Conservation (phyloP, 139 green algal species). For the Chlamydomonas sp. region DNA sequence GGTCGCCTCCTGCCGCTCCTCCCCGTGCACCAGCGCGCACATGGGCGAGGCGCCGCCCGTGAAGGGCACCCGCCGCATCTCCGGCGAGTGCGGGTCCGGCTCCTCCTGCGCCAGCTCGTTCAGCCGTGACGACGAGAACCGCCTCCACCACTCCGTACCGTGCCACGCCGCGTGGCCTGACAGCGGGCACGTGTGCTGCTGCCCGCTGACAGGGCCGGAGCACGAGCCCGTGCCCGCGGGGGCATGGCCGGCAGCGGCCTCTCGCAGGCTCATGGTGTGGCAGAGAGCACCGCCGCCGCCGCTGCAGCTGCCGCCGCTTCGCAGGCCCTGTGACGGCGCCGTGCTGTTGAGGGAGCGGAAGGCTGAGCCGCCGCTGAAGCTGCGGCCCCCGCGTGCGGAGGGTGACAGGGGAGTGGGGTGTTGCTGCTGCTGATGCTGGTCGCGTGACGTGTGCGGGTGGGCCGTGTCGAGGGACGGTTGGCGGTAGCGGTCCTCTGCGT, state of each 20-base stretch:
- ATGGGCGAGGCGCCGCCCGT: slow-evolving; percentile 16
- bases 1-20: background rate
- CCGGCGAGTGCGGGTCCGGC: slow-evolving; percentile 13
- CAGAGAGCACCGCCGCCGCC: background rate
- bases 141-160: slow-evolving; percentile 28
- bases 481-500: no score
- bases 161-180: background rate
- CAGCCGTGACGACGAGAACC: slow-evolving; percentile 10
- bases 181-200: background rate
- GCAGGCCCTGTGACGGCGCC: no score
- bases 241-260: background rate
- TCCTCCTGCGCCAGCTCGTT: slow-evolving; percentile 32
- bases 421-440: background rate
- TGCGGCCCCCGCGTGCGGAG: background rate
- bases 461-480: no score
- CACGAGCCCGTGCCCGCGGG: background rate
- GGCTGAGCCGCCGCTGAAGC: no score
- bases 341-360: no score
- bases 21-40: slow-evolving; percentile 20
- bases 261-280: background rate
- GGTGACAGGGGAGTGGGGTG: background rate
- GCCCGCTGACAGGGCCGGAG: background rate
- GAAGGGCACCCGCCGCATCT: slow-evolving; percentile 29
- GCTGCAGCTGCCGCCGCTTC: background rate
- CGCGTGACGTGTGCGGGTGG: no score